Base-by-base conservation (phyloP, 192 early-diverging fungal species). In the Rhizophagus sp. region DNA sequence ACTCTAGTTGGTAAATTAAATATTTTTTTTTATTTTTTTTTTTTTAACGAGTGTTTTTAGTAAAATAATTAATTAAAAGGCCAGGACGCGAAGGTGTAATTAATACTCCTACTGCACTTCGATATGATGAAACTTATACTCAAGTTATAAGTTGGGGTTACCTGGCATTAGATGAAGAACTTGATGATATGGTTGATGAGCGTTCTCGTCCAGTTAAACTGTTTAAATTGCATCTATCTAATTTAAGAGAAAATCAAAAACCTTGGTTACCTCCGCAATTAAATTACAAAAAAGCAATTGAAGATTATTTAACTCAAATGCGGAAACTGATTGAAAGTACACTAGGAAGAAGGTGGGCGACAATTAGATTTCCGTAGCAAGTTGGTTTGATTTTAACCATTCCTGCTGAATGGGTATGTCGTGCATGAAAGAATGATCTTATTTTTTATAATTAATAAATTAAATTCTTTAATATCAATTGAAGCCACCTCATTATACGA, bases 191-290 rank as follows among this genome's bases (percentile, higher is more conserved):
- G 34, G 34, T 4, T 36, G 34, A 65, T 47, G 19, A 22, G 6
- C 36, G 27, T 19, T 52, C 76, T 13, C 41, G 36, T 47, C 66
- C 66, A 24, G 10, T 79, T 9, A 66, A 79, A 79, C 33, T 69
- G 7, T 79, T 79, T 50, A 79, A 79, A 62, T 79, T 79, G 17
- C 66, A 79, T 69, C 19, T 79, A 4, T 79, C 65, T 5, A 24
- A 44, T 52, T 68, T 79, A n/a, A 52, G 12, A 30, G 25, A 50
- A 0, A 1, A 52, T 25, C 47, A 69, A 34, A 79, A 79, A 69
- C 77, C 66, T 69, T 66, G 65, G 47, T 24, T 79, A 12, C 77
- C 77, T 22, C 0, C 17, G 7, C 25, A 62, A 79, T 25, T 79
- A 1, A 5, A 25, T 34, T 64, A 66, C 57, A 47, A 3, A 4